Percentiles rank a stretch among this genome's conserved stretches.
phyloP scores from a whole-genome alignment of 805 yeast species.

The Teunomyces stri region DNA sequence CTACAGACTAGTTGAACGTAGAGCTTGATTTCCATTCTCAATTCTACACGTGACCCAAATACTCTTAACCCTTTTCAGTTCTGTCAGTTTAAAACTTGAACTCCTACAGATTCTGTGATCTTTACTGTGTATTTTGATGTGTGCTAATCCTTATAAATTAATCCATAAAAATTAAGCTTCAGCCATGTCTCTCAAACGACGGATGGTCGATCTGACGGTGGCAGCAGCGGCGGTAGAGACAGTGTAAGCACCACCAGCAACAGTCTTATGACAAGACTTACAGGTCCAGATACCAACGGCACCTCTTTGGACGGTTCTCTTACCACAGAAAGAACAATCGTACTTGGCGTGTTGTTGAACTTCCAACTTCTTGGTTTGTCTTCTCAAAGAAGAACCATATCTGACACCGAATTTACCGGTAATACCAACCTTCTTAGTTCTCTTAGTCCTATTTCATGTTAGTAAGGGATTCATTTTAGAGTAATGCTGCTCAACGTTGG shows the following conservation, averaged over 20 bases:
- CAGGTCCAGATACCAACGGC: conserved; percentile 99
- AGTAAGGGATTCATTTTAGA: conserved; percentile 25
- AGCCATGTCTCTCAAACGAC: conserved; percentile 99
- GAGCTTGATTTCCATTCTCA: no score
- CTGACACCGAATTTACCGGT: conserved; percentile 99
- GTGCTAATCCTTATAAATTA: conserved; percentile 12
- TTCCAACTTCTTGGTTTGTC: conserved; percentile 99
- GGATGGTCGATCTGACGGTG: conserved; percentile 99
- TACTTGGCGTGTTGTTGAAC: conserved; percentile 98
- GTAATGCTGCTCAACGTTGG: background rate
- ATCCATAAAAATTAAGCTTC: conserved; percentile 73
- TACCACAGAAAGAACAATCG: conserved; percentile 99
- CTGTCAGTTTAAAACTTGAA: no score
- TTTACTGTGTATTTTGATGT: conserved; percentile 8
- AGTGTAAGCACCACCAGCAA: conserved; percentile 99
- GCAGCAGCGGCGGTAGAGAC: conserved; percentile 99
- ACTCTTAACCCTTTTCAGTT: no score
- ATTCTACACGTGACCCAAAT: background rate
- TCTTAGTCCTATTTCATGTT: conserved; percentile 82
- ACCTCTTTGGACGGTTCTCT: conserved; percentile 95
- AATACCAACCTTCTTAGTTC: conserved; percentile 99
- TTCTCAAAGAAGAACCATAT: conserved; percentile 99
- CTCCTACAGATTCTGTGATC: background rate
- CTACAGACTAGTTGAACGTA: no score
- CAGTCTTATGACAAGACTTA: conserved; percentile 90